phyloP scores from a whole-genome alignment of 257 asterid species.

The Gentiana macrophylla region DNA sequence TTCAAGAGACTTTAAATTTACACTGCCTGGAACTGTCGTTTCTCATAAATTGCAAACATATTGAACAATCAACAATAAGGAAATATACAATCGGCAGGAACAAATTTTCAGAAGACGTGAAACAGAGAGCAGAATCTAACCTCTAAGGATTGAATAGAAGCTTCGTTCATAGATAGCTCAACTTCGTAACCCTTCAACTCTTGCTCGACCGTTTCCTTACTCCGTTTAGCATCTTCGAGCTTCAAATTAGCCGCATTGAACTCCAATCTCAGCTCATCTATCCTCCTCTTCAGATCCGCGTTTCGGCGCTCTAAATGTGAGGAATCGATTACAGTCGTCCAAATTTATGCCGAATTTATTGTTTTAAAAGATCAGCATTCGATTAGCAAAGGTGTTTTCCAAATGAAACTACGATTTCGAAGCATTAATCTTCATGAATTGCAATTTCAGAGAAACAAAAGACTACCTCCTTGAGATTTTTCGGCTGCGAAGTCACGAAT shows the following conservation, averaged over 20 bases:
- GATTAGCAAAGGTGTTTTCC: no score
- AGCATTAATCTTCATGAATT: neutral
- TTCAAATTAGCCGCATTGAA: conserved; percentile 32
- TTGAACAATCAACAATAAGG: no score
- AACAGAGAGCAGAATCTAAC: conserved; percentile 13
- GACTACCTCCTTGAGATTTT: conserved; percentile 69
- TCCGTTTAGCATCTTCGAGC: conserved; percentile 52
- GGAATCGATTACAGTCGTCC: no score
- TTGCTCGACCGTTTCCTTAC: conserved; percentile 56
- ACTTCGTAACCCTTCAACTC: conserved; percentile 68
- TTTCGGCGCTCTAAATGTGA: conserved; percentile 45
- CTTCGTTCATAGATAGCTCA: conserved; percentile 47
- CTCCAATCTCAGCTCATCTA: conserved; percentile 48
- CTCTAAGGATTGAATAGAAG: conserved; percentile 56
- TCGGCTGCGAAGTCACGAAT: conserved; percentile 62
- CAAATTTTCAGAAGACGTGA: no score
- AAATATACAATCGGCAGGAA: no score
- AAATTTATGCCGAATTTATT: no score
- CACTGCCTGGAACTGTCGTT: neutral
- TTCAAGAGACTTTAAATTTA: neutral
- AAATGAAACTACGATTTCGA: neutral
- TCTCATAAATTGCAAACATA: neutral
- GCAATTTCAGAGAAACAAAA: neutral
- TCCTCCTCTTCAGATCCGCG: conserved; percentile 43
- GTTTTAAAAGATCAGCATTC: no score